Conservation (phyloP, 148 eudicot species). For the Silene uniflora region DNA sequence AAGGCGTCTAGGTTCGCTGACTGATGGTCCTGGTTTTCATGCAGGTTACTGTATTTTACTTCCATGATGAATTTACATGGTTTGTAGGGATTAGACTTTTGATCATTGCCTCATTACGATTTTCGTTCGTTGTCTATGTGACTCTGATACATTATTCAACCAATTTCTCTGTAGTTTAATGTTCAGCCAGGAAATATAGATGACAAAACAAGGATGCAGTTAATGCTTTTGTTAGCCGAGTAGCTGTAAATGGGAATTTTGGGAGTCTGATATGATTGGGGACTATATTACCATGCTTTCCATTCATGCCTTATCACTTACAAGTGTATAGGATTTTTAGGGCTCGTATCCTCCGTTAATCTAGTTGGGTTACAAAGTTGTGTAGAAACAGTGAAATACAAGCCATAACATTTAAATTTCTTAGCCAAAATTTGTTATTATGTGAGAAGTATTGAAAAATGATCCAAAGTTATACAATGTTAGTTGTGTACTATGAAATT, state of each 20-base stretch:
- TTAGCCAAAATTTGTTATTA: not conserved
- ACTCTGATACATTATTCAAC: not conserved
- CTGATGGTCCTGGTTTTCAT: constrained; percentile 22
- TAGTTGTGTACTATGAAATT: not conserved
- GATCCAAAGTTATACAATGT: not conserved
- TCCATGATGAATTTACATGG: no score
- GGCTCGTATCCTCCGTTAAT: not conserved
- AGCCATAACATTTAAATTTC: not conserved
- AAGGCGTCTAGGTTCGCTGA: not conserved
- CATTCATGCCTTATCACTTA: not conserved
- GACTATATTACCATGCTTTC: not conserved
- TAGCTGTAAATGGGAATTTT: not conserved
- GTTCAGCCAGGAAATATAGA: not conserved
- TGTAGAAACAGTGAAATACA: not conserved
- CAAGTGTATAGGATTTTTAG: not conserved
- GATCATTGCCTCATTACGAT: not conserved
- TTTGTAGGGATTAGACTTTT: not conserved
- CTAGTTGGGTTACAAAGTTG: not conserved
- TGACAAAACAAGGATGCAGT: not conserved
- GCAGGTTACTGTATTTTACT: no score
- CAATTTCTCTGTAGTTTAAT: not conserved
- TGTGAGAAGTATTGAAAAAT: not conserved
- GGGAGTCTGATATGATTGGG: not conserved
- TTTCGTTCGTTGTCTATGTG: not conserved
- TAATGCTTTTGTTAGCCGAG: not conserved